Conservation (phyloP, 352 stramenopile genomes). For the Pythium utonaiense region DNA sequence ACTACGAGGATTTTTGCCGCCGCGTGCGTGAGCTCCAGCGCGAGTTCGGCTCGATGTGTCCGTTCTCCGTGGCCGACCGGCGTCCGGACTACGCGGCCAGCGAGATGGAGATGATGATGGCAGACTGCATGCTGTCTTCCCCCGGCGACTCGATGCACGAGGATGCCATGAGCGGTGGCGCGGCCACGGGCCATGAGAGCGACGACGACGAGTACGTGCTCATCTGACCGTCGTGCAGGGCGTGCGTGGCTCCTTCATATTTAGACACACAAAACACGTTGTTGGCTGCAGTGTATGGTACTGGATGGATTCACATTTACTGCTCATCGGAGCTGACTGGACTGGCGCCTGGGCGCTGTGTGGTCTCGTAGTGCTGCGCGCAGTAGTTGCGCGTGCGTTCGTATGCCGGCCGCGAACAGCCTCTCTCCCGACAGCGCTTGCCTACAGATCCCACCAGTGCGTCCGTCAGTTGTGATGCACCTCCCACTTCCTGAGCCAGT, state of each 20-base stretch:
- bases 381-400: slow-evolving; percentile 47
- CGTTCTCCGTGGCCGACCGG: slow-evolving; percentile 57
- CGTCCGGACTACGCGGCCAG: slow-evolving; percentile 50
- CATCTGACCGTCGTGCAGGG: slow-evolving; percentile 35
- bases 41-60: slow-evolving; percentile 42
- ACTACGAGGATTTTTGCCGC: slow-evolving; percentile 69
- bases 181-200: slow-evolving; percentile 16
- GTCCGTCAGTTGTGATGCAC: no score
- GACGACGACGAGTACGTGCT: slow-evolving; percentile 77
- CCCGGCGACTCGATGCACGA: slow-evolving; percentile 54
- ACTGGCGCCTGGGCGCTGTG: no score
- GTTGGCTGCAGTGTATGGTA: no score
- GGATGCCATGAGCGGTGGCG: slow-evolving; percentile 33
- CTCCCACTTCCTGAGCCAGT: no score
- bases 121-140: slow-evolving; percentile 48
- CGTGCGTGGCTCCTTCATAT: not conserved
- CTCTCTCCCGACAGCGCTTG: slow-evolving; percentile 46
- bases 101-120: slow-evolving; percentile 42
- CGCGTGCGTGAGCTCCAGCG: slow-evolving; percentile 44
- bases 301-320: no score
- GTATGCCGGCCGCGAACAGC: slow-evolving; percentile 53
- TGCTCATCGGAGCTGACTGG: no score
- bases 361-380: not conserved
- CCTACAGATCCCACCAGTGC: no score
- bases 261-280: not conserved